Base-by-base conservation (phyloP, 768 basidiomycete genomes). In the Ramaria rubella region DNA sequence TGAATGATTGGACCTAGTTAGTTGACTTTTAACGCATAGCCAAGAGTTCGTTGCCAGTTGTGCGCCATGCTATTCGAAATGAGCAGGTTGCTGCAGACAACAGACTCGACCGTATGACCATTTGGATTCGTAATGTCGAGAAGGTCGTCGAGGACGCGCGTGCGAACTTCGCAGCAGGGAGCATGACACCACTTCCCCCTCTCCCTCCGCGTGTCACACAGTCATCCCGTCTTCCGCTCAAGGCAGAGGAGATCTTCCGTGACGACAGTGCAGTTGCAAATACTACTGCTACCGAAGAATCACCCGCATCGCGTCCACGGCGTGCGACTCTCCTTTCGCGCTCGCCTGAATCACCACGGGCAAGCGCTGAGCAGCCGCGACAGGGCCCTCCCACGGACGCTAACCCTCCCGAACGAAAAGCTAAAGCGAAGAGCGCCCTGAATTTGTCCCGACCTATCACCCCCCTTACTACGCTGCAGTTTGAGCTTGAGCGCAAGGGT, bases 81-180 rank as follows among this genome's bases (percentile, higher is more conserved):
- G 80, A 81, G 58, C 76, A 72, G 38, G 62, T 80, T 19, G 80
- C 76, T 27, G 78, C 75, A 26, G 85, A 85, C 59, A 76, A 75
- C 34, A 70, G 73, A 49, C 59, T 72, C 2, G 87, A 92, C 61
- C 75, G 89, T 51, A 83, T 92, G 85, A 78, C 82, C 1, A 72
- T 86, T 52, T 92, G 90, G 90, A 86, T 90, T 70, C 80, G 80
- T 61, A 88, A 82, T 58, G 86, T 90, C 15, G 89, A 92, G 70
- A 85, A 90, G 72, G 88, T 90, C 15, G 86, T 90, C 6, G 85
- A 90, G 64, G 90, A 90, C 63, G 83, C 89, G 14, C 77, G 85
- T 40, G 81, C 86, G 65, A 85, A 79, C 56, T 91, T 92, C 63
- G 85, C 81, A 26, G 78, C 80, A 8, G 73, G 77, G 5, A 72